Percentiles rank a stretch among this genome's conserved stretches.
Conservation (phyloP, 2,329 filamentous ascomycete genomes). For the Teratosphaeria epicoccoides region DNA sequence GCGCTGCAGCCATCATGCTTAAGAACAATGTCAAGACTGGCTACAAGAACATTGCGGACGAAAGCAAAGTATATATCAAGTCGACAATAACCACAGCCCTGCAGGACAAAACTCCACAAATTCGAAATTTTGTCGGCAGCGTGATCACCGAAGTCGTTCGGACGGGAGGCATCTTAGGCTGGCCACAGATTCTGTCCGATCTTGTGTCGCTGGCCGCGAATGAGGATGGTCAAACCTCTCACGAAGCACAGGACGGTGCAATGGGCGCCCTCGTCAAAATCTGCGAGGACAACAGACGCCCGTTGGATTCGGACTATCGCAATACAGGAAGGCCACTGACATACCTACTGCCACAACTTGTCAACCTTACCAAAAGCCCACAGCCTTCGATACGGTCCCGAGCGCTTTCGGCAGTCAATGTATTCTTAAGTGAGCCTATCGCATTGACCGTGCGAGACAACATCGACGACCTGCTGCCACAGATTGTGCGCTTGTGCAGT, state of each 20-base stretch:
- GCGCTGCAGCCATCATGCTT: constrained; percentile 83
- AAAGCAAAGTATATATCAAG: constrained; percentile 66
- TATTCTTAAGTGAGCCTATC: constrained; percentile 72
- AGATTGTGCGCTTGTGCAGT: constrained; percentile 69
- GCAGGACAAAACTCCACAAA: constrained; percentile 69
- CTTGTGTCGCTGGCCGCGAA: constrained; percentile 71
- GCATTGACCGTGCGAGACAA: constrained; percentile 64
- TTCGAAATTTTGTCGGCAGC: constrained; percentile 81
- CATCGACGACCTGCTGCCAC: constrained; percentile 70
- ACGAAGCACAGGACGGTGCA: constrained; percentile 76
- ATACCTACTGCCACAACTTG: constrained; percentile 79
- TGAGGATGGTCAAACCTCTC: constrained; percentile 53
- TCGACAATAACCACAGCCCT: constrained; percentile 67
- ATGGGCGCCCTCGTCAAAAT: constrained; percentile 92
- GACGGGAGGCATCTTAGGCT: constrained; percentile 73
- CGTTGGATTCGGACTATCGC: constrained; percentile 77
- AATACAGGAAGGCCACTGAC: constrained; percentile 71
- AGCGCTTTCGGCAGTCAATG: constrained; percentile 76
- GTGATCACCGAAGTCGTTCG: constrained; percentile 88
- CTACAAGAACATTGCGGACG: constrained; percentile 64
- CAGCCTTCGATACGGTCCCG: constrained; percentile 67
- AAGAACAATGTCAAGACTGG: constrained; percentile 80
- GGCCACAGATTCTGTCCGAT: constrained; percentile 82
- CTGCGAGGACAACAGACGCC: constrained; percentile 87
- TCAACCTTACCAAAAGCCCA: constrained; percentile 71